A percentile compares a stretch with the other conserved stretches of the same genome.
Evolutionary conservation across 257 asterid genomes (phyloP).

Genomic region (Capsicum chinense): DNA sequence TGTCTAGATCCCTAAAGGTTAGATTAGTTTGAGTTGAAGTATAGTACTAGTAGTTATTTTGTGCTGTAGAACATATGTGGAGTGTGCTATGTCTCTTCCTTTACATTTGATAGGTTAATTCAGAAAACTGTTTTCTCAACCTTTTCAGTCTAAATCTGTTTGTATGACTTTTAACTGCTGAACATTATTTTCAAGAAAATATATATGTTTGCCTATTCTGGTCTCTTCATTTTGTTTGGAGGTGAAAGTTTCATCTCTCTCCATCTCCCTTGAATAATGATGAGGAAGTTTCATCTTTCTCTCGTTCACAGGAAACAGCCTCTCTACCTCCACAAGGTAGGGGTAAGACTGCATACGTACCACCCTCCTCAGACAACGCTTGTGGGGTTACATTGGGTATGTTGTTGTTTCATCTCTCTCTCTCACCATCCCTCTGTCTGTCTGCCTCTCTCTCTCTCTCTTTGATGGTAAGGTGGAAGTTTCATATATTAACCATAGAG

Average conservation of each 20-base stretch:
- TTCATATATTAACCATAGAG: neutral
- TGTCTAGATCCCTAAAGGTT: neutral
- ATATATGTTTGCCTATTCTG: too few relatives aligned
- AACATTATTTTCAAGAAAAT: too few relatives aligned
- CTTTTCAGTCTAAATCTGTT: neutral
- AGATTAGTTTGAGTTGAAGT: neutral
- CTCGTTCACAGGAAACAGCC: too few relatives aligned
- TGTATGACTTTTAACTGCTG: neutral
- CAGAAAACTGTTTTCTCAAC: neutral
- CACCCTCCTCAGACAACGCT: too few relatives aligned
- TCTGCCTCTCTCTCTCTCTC: too few relatives aligned
- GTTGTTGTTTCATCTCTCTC: neutral
- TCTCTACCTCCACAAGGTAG: too few relatives aligned
- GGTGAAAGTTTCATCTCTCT: neutral
- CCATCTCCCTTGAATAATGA: neutral
- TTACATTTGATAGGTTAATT: neutral
- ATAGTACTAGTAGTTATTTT: neutral
- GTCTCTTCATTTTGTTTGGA: too few relatives aligned
- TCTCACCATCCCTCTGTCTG: too few relatives aligned
- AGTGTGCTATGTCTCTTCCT: neutral
- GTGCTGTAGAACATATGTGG: neutral
- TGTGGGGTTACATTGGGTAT: too few relatives aligned
- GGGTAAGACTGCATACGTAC: too few relatives aligned
- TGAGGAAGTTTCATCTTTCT: too few relatives aligned
- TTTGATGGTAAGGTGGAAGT: neutral